Evolutionary conservation across 768 basidiomycete genomes (phyloP).

Genomic region (Tulasnella sp.): DNA sequence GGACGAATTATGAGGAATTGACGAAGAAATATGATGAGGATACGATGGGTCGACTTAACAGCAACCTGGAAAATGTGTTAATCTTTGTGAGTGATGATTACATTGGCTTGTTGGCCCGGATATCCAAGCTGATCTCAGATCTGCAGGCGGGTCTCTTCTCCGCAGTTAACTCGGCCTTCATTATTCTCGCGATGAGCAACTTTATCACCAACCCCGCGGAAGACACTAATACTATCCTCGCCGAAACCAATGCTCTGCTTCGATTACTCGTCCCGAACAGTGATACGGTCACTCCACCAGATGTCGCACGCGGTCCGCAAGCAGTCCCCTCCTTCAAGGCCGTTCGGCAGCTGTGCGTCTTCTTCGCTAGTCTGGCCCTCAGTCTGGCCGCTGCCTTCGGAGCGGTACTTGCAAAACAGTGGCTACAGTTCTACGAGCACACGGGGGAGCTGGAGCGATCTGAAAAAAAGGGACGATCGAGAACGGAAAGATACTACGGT

Average conservation of each 20-base stretch:
- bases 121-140: no score
- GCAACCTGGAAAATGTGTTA: neutral
- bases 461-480: neutral
- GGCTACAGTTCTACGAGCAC: neutral
- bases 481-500: neutral
- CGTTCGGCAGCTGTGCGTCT: neutral
- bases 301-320: neutral
- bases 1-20: neutral
- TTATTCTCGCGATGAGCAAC: neutral
- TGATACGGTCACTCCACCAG: neutral
- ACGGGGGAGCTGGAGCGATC: neutral
- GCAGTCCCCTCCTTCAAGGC: no score
- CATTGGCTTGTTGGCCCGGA: no score
- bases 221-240: neutral
- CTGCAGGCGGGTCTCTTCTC: neutral
- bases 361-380: neutral
- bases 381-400: neutral
- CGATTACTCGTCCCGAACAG: neutral
- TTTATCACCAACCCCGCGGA: neutral
- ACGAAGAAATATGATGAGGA: neutral
- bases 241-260: no score
- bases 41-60: neutral
- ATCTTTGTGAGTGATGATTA: constrained; percentile 2
- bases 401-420: neutral
- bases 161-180: neutral